A percentile compares a stretch with the other conserved stretches of the same genome.
phyloP scores from a whole-genome alignment of 148 eudicot species.

The Chenopodium berlandieri region DNA sequence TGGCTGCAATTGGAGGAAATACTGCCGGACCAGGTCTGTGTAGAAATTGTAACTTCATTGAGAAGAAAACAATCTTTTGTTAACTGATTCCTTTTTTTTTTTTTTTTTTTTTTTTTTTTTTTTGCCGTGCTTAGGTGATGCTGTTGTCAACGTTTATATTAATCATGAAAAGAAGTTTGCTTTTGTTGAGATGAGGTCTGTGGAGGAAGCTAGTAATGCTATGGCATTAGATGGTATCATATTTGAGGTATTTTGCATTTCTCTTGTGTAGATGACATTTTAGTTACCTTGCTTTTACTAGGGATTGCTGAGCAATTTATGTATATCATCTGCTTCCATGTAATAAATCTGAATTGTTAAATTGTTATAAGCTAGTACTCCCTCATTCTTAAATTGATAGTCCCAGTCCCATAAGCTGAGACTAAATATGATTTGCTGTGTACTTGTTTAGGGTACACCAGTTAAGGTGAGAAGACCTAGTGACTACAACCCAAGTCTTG shows the following conservation, averaged over 20 bases:
- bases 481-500: constrained; percentile 91
- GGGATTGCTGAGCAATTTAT: neutral
- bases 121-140: constrained; percentile 59
- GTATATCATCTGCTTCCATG: neutral
- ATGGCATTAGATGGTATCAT: constrained; percentile 76
- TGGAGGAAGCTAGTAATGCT: constrained; percentile 88
- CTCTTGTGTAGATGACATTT: neutral
- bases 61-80: neutral
- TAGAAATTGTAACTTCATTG: neutral
- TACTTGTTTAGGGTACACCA: constrained; percentile 68
- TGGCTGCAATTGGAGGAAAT: constrained; percentile 93
- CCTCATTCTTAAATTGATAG: neutral
- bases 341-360: neutral
- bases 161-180: constrained; percentile 96
- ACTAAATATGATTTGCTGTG: neutral
- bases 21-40: constrained; percentile 96
- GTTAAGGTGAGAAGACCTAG: constrained; percentile 97
- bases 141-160: constrained; percentile 92
- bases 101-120: neutral
- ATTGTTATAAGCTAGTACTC: neutral
- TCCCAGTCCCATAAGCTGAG: neutral
- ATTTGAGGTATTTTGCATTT: constrained; percentile 40
- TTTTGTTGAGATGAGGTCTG: constrained; percentile 87
- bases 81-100: neutral
- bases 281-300: neutral